A percentile compares a stretch with the other conserved stretches of the same genome.
Evolutionary conservation across 2,329 filamentous ascomycete genomes (phyloP).

Genomic region (Endocalyx cinctus): DNA sequence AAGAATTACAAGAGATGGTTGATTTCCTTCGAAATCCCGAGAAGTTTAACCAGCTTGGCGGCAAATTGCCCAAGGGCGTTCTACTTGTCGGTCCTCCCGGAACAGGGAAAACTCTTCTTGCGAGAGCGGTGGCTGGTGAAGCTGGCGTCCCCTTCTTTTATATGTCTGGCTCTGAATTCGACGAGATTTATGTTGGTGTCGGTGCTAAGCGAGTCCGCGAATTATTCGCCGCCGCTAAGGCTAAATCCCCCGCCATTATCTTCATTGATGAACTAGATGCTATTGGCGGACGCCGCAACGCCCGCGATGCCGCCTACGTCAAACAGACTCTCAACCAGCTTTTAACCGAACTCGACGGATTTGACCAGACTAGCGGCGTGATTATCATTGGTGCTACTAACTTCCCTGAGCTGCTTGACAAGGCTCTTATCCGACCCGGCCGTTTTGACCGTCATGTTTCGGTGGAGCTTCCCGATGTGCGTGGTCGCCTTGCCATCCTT

Average conservation of each 20-base stretch:
- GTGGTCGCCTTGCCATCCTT: conserved; percentile 86
- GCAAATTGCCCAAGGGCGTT: conserved; percentile 95
- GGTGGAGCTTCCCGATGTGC: conserved; percentile 86
- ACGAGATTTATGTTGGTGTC: conserved; percentile 96
- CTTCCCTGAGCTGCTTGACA: conserved; percentile 89
- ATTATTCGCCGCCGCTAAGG: conserved; percentile 76
- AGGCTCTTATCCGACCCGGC: conserved; percentile 87
- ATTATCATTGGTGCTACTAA: conserved; percentile 97
- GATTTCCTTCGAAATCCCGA: conserved; percentile 94
- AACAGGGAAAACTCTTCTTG: conserved; percentile 94
- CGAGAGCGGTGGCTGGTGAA: conserved; percentile 92
- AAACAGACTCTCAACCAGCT: conserved; percentile 98
- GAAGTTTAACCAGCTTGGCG: conserved; percentile 87
- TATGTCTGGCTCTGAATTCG: conserved; percentile 98
- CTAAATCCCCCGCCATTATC: conserved; percentile 86
- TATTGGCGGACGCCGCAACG: conserved; percentile 89
- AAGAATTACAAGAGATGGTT: conserved; percentile 93
- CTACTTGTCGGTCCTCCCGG: conserved; percentile 91
- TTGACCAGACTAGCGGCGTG: conserved; percentile 89
- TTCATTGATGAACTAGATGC: conserved; percentile 95
- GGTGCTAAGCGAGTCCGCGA: conserved; percentile 95
- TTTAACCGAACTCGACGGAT: conserved; percentile 93
- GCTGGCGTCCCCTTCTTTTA: conserved; percentile 99
- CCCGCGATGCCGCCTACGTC: conserved; percentile 87
- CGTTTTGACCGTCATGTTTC: conserved; percentile 92